Conservation (phyloP, 2,329 filamentous ascomycete species). For the Colletotrichum godetiae region DNA sequence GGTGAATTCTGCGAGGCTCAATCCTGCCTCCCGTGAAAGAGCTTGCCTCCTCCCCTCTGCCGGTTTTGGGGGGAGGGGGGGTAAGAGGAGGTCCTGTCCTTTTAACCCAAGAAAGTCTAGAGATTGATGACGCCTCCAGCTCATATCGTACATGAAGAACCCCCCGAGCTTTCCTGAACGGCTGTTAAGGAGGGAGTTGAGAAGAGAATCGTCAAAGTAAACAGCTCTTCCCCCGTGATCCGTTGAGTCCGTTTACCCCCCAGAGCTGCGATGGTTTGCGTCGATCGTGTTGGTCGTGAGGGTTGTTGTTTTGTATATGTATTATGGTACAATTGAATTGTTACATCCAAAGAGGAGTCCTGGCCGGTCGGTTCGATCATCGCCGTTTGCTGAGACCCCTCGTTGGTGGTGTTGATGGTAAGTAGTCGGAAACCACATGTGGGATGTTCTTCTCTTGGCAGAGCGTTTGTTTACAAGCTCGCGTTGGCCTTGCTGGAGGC, state of each 20-base stretch:
- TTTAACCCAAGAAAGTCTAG: not conserved
- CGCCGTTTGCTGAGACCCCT: not conserved
- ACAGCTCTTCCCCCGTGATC: not conserved
- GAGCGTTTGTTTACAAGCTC: not conserved
- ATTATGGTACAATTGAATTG: not conserved
- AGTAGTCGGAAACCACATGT: not conserved
- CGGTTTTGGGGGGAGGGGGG: no score
- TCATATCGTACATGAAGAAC: not conserved
- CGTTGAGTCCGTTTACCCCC: not conserved
- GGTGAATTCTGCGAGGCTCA: no score
- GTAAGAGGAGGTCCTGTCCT: not conserved
- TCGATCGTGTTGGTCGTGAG: not conserved
- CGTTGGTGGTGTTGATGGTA: not conserved
- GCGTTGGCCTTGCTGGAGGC: constrained; percentile 27
- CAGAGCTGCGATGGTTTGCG: not conserved
- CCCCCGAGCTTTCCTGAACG: not conserved
- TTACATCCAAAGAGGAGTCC: not conserved
- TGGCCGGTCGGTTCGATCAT: not conserved
- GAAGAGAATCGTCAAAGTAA: not conserved
- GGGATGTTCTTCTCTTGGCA: not conserved
- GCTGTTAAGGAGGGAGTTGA: not conserved
- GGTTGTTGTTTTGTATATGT: not conserved
- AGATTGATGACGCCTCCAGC: not conserved
- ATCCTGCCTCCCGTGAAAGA: not conserved
- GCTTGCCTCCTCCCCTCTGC: no score